A percentile compares a stretch with the other conserved stretches of the same genome.
Conservation (phyloP, 192 early-diverging fungal species). For the Endogone sp. region DNA sequence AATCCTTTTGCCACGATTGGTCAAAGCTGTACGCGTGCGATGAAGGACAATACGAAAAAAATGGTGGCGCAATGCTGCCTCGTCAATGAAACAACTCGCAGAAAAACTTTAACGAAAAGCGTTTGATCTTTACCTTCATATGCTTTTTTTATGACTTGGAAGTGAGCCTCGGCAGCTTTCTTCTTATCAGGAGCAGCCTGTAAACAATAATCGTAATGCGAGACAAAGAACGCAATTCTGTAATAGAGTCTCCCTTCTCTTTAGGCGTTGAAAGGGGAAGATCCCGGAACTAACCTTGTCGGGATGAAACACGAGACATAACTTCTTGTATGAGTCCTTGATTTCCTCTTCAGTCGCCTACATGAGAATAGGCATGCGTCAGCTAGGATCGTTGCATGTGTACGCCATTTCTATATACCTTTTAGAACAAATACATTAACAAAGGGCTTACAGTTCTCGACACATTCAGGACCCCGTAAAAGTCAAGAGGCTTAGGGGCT, state of each 20-base stretch:
- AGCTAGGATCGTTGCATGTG: background rate
- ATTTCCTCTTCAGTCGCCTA: constrained; percentile 64
- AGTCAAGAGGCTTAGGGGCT: constrained; percentile 43
- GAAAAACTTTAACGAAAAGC: background rate
- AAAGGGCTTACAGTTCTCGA: constrained; percentile 43
- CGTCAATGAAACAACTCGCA: background rate
- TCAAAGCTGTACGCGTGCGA: constrained; percentile 54
- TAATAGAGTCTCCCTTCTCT: background rate
- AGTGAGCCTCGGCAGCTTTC: constrained; percentile 66
- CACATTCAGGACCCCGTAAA: constrained; percentile 68
- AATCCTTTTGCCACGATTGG: constrained; percentile 67
- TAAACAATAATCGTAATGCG: background rate
- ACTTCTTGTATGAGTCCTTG: constrained; percentile 67
- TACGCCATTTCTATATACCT: background rate
- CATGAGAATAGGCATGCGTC: background rate
- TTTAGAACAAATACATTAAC: background rate
- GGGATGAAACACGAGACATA: constrained; percentile 76
- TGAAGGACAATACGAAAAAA: background rate
- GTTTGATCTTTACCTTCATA: constrained; percentile 55
- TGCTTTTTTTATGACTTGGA: constrained; percentile 72
- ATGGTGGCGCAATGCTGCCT: background rate
- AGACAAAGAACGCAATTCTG: background rate
- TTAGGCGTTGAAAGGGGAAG: background rate
- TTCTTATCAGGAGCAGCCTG: constrained; percentile 56
- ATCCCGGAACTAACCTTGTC: constrained; percentile 63